phyloP scores from a whole-genome alignment of 2,329 filamentous ascomycete genomes.

The Xylariaceae sp. region DNA sequence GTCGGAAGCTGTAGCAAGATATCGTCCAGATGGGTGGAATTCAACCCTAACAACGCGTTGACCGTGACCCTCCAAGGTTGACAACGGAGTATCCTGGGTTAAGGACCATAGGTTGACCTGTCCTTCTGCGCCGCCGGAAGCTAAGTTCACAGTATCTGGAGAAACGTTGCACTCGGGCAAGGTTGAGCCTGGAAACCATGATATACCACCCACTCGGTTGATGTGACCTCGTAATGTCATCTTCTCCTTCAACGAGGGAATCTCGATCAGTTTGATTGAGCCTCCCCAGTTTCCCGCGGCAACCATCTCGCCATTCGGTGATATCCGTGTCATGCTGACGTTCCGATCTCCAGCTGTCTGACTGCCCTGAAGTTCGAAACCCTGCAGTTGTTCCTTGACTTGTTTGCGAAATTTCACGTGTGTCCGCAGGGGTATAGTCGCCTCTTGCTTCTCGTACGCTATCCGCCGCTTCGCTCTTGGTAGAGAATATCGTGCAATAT shows the following conservation, averaged over 20 bases:
- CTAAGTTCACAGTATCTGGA: conserved; percentile 71
- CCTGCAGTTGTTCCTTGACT: conserved; percentile 75
- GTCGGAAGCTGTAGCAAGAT: conserved; percentile 87
- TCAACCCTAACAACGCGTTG: conserved; percentile 87
- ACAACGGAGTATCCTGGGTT: conserved; percentile 75
- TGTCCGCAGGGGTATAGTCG: conserved; percentile 75
- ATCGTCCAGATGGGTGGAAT: conserved; percentile 87
- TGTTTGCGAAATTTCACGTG: conserved; percentile 90
- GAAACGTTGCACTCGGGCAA: conserved; percentile 66
- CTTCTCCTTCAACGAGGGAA: conserved; percentile 76
- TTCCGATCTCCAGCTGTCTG: conserved; percentile 89
- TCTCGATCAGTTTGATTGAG: conserved; percentile 76
- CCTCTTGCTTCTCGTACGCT: conserved; percentile 72
- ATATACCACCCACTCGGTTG: conserved; percentile 81
- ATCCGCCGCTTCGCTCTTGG: conserved; percentile 74
- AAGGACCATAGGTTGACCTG: conserved; percentile 88
- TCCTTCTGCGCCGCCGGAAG: conserved; percentile 84
- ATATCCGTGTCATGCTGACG: conserved; percentile 85
- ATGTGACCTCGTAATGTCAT: conserved; percentile 75
- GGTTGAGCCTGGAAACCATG: conserved; percentile 84
- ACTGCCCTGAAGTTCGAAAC: conserved; percentile 86
- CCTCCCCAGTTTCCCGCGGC: conserved; percentile 93
- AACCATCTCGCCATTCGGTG: conserved; percentile 75
- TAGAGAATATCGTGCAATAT: conserved; percentile 78
- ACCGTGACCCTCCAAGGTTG: conserved; percentile 76